phyloP scores from a whole-genome alignment of 192 early-diverging fungal genomes.

The Backusella mclennaniae region DNA sequence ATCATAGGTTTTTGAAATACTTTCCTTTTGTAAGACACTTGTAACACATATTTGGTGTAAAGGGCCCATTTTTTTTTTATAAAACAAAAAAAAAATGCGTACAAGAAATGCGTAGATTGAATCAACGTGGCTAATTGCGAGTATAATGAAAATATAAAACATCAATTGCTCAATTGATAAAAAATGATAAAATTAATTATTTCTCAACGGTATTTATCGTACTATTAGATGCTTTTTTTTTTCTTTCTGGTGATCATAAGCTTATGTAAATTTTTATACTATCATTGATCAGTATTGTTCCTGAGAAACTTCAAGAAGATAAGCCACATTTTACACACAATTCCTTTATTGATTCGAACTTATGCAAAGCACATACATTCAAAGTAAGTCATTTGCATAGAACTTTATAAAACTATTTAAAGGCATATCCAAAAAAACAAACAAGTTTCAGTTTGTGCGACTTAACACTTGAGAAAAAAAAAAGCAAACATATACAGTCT shows the following conservation, averaged over 20 bases:
- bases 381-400: not conserved
- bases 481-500: not conserved
- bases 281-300: too few relatives aligned
- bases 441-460: slow-evolving; percentile 1
- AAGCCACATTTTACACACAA: not conserved
- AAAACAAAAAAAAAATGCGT: too few relatives aligned
- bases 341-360: not conserved
- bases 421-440: not conserved
- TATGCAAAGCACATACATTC: not conserved
- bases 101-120: not conserved
- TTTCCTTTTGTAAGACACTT: not conserved
- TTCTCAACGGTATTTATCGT: not conserved
- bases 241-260: too few relatives aligned
- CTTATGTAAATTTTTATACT: too few relatives aligned
- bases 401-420: not conserved
- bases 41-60: not conserved
- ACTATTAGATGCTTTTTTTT: not conserved
- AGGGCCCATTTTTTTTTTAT: not conserved
- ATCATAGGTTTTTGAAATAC: not conserved
- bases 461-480: not conserved
- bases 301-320: too few relatives aligned
- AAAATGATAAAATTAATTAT: not conserved
- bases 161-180: not conserved
- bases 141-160: not conserved
- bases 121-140: not conserved